Evolutionary conservation across 2,329 filamentous ascomycete species (phyloP), one percentile per base, ranked within the genome.

Genomic region (Helminthosporium solani): DNA sequence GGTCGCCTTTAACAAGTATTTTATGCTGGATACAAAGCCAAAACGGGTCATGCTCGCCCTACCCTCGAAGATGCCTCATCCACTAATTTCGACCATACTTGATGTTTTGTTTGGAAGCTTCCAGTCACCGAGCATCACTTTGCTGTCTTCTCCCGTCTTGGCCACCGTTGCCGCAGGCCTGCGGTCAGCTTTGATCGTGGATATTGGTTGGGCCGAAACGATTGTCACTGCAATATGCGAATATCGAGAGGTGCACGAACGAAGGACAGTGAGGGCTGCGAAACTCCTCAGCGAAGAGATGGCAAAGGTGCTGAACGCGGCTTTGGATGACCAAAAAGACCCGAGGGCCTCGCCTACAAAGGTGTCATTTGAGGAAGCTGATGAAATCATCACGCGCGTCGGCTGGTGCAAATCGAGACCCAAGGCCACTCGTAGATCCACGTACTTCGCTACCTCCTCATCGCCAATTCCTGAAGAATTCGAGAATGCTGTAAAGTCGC

Each of bases 201-300:
- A 99, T 63, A 79, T 99, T 49, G 94, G 92, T 34, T 99, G 94
- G 94, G 80, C 84, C 33, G 94, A 97, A 70, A 95, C 91, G 0
- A 80, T 86, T 0, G 82, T 95, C 18, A 95, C 90, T 0, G 87
- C 85, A 5, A 79, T 97, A 6, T 97, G 91, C 64, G 94, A 99
- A 71, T 96, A 90, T 67, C 85, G 88, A 43, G 90, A 95, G 66
- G 82, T 96, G 1, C 77, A 79, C 14, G 83, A 82, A 43, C 81
- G 78, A 46, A 80, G 88, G 43, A 92, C 82, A 31, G 77, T 88
- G 12, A 79, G 94, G 54, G 90, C 83, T 27, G 90, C 86, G 48
- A 91, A 85, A 61, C 68, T 80, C 46, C 73, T 97, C 16, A 80
- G 86, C 34, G 78, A 86, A 56, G 80, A 85, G 46, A 84, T 90